phyloP scores from a whole-genome alignment of 208 protist species.

The Crithidia mellificae region DNA sequence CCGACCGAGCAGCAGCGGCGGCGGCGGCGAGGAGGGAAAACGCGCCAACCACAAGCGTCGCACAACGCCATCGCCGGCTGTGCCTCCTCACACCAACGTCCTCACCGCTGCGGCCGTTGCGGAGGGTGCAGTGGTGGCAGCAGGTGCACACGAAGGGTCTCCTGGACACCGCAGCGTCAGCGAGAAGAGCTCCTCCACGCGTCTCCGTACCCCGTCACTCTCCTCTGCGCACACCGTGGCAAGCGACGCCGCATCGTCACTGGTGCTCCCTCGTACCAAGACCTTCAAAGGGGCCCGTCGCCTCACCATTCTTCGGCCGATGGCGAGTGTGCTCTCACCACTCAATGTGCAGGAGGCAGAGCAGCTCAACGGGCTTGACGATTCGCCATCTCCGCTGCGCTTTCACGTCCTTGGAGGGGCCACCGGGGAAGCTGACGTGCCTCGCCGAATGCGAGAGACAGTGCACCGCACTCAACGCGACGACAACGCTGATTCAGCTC shows the following conservation, averaged over 20 bases:
- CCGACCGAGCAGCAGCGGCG: not conserved
- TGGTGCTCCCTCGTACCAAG: conserved; percentile 1
- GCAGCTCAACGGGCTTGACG: not conserved
- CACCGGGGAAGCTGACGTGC: too few relatives aligned
- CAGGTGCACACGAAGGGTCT: not conserved
- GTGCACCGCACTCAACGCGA: not conserved
- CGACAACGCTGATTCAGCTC: too few relatives aligned
- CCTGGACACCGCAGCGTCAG: not conserved
- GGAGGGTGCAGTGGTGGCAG: not conserved
- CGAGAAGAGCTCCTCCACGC: not conserved
- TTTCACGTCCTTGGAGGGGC: not conserved
- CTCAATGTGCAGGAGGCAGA: not conserved
- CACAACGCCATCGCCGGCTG: not conserved
- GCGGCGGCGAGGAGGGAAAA: too few relatives aligned
- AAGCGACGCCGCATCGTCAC: not conserved
- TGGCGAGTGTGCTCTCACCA: not conserved
- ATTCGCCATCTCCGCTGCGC: not conserved
- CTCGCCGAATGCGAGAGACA: not conserved
- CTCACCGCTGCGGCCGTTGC: too few relatives aligned
- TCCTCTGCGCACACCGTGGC: not conserved
- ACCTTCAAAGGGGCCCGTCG: conserved; percentile 3
- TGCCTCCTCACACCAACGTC: too few relatives aligned
- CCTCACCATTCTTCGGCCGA: not conserved
- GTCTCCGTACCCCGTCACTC: conserved; percentile 3
- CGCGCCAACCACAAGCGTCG: too few relatives aligned